Conservation (phyloP, 805 yeast genomes). For the Spathaspora girioi region DNA sequence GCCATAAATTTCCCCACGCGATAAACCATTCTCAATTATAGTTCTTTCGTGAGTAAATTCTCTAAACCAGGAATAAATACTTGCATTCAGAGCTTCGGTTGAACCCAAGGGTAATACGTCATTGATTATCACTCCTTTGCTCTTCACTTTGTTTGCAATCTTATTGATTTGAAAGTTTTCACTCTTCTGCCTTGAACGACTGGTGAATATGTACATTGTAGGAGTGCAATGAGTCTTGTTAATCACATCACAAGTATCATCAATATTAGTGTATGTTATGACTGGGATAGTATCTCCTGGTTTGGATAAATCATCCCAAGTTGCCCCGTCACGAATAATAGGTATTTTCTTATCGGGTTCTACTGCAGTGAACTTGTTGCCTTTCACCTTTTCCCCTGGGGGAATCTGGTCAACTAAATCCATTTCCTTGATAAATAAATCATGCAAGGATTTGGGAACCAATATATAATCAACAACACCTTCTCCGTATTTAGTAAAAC, state of each 20-base stretch:
- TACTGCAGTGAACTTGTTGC: conserved; percentile 17
- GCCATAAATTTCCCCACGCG: conserved; percentile 59
- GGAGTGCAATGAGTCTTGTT: conserved; percentile 63
- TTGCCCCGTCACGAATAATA: conserved; percentile 60
- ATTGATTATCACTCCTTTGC: conserved; percentile 70
- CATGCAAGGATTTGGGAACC: conserved; percentile 56
- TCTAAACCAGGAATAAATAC: conserved; percentile 58
- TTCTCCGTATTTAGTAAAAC: conserved; percentile 75
- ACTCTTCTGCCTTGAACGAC: conserved; percentile 37
- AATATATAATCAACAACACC: conserved; percentile 65
- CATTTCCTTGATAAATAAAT: conserved; percentile 39
- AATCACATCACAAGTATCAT: conserved; percentile 43
- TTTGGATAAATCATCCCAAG: conserved; percentile 71
- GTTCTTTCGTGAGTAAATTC: conserved; percentile 76
- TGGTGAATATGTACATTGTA: conserved; percentile 67
- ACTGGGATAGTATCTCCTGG: conserved; percentile 73
- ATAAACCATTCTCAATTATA: conserved; percentile 57
- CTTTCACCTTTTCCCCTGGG: conserved; percentile 34
- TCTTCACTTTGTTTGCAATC: conserved; percentile 53
- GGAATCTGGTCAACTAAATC: conserved; percentile 21
- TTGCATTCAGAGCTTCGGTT: conserved; percentile 94
- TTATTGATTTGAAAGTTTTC: conserved; percentile 42
- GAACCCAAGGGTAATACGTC: conserved; percentile 77
- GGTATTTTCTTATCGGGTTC: conserved; percentile 48
- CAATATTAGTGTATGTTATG: conserved; percentile 46